Base-by-base conservation (phyloP, 306 rosid species). In the Sindora glabra region DNA sequence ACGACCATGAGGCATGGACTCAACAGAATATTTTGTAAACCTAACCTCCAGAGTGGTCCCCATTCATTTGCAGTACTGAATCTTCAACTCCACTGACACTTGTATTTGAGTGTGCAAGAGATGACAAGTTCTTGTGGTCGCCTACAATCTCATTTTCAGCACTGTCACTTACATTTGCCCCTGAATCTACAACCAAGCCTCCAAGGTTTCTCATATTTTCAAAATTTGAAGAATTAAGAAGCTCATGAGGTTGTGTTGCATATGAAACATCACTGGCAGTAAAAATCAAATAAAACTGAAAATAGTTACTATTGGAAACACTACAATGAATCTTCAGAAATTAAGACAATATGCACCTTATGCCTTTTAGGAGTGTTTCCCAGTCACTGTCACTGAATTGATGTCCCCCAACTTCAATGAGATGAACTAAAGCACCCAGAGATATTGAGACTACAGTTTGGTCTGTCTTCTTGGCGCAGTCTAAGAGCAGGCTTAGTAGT, bases 361-460 rank as follows among this genome's bases (percentile, higher is more conserved):
- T 82, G 90, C 99, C 89, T 73, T 75, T 89, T 74, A 94, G 80
- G 68, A 94, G 78, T 10, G 89, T 86, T 67, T 94, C 91, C 99
- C 99, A 94, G 69, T 94, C 99, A 23, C 67, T 77, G 59, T 82
- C 94, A 68, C 94, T 89, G 65, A 94, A 94, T 61, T 94, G 99
- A 81, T 94, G 99, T 54, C 99, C 99, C 62, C 99, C 99, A 14
- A 89, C 99, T 77, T 94, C 97, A 68, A 84, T 86, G 59, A 94
- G 91, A 79, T 94, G 99, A 66, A 82, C 97, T 66, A 94, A 73
- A 46, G 99, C 99, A 71, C 94, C 99, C 54, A 94, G 90, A 74
- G 99, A 85, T 76, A 94, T 78, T 47, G 99, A 94, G 59, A 94
- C 99, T 71, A 94, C 99, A 0, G 97, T 83, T 70, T 94, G 99